These are phyloP conservation scores for Ligustrum vulgare DNA, from an alignment of 257 asterid species.

Conservation along the genomic window DNA sequence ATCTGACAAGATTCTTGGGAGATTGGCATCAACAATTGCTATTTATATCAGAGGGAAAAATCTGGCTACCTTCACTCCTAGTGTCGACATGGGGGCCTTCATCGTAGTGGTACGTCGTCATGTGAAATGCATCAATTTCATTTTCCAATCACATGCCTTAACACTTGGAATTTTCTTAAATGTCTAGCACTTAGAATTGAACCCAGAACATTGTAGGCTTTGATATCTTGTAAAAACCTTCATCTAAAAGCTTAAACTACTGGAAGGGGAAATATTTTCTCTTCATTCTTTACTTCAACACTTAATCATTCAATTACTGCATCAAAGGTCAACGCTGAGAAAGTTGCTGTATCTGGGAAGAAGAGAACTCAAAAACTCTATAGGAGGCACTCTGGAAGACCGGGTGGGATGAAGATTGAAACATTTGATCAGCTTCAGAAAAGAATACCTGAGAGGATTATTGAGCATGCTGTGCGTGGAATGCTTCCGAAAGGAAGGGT, in stretches of 20 bases:
- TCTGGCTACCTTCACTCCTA: slow-evolving; percentile 86
- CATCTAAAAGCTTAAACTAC: background rate
- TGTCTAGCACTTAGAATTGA: background rate
- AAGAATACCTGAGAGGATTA: slow-evolving; percentile 84
- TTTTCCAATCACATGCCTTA: slow-evolving; percentile 14
- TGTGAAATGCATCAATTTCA: background rate
- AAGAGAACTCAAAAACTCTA: slow-evolving; percentile 83
- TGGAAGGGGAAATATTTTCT: background rate
- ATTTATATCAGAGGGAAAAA: slow-evolving; percentile 88
- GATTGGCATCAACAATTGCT: slow-evolving; percentile 91
- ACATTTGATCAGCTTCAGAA: slow-evolving; percentile 91
- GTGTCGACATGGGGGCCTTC: slow-evolving; percentile 98
- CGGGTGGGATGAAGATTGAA: slow-evolving; percentile 94
- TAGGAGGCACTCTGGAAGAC: slow-evolving; percentile 92
- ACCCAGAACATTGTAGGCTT: background rate
- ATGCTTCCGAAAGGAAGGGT: slow-evolving; percentile 97
- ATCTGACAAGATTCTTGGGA: slow-evolving; percentile 82
- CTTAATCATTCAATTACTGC: slow-evolving; percentile 16
- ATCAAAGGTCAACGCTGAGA: slow-evolving; percentile 80
- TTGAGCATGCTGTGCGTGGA: slow-evolving; percentile 99
- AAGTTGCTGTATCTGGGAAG: slow-evolving; percentile 88
- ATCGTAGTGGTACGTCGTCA: slow-evolving; percentile 67
- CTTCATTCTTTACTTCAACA: background rate
- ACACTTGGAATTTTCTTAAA: too few species aligned
- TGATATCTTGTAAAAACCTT: background rate